Conservation (phyloP, 2,329 filamentous ascomycete genomes). For the Alternaria angustiovoidea region DNA sequence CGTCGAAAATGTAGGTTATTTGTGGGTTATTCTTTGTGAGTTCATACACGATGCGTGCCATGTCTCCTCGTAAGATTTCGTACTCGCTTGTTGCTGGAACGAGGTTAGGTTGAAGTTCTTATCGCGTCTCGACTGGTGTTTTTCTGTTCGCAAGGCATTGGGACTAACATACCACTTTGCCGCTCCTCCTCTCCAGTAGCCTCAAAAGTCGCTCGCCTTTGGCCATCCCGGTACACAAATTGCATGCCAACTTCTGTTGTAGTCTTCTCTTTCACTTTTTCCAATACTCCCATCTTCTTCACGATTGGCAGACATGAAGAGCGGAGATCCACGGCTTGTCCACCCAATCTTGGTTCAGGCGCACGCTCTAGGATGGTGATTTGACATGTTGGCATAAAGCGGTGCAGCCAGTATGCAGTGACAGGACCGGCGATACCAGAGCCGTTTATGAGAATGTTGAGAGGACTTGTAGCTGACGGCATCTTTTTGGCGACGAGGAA, state of each 20-base stretch:
- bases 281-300: slow-evolving; percentile 61
- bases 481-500: neutral
- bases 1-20: slow-evolving; percentile 49
- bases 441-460: slow-evolving; percentile 41
- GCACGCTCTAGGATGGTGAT: slow-evolving; percentile 56
- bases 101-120: neutral
- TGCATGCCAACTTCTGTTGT: slow-evolving; percentile 60
- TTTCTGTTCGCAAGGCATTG: neutral
- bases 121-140: neutral
- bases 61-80: slow-evolving; percentile 67
- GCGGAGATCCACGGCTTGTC: slow-evolving; percentile 64
- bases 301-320: slow-evolving; percentile 54
- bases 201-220: slow-evolving; percentile 36
- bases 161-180: neutral
- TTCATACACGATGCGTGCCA: slow-evolving; percentile 62
- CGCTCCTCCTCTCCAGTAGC: slow-evolving; percentile 38
- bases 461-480: neutral
- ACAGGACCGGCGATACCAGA: slow-evolving; percentile 47
- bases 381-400: slow-evolving; percentile 30
- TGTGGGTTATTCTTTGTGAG: slow-evolving; percentile 37
- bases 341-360: slow-evolving; percentile 54
- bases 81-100: slow-evolving; percentile 61
- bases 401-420: slow-evolving; percentile 60
- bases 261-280: slow-evolving; percentile 48
- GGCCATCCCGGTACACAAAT: slow-evolving; percentile 44